Evolutionary conservation across 495 filamentous ascomycete species (phyloP), one percentile per base, ranked within the genome.

Genomic region (Tuber magnatum): DNA sequence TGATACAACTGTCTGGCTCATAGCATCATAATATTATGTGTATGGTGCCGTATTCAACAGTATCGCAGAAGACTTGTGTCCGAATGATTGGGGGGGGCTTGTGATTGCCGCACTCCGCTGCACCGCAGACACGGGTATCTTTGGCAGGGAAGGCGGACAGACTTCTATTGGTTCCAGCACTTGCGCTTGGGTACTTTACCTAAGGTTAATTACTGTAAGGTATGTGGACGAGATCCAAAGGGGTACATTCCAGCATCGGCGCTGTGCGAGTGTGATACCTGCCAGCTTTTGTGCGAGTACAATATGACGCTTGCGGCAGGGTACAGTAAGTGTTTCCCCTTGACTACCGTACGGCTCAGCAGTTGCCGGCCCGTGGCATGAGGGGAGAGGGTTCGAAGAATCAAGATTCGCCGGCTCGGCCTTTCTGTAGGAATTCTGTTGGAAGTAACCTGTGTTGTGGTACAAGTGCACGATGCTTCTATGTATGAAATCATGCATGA

Each of bases 401-500:
- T 65, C 28, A 65, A 28, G 56, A 65, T 65, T 65, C 56, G 56
- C 28, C 56, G 5, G 6, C 56, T 35, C 28, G 56, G 9, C 32
- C 56, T 65, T 65, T 65, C 56, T 65, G 56, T 28, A 65, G 56
- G 56, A 35, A 65, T 65, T 65, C 28, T 65, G 56, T 65, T 32
- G 1, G 32, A 65, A 20, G 56, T 18, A 65, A 35, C 28, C 28
- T 32, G 14, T 65, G 32, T 65, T 65, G 35, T 65, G 56, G 56
- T 65, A 35, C 28, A 65, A 28, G 56, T 65, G 32, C 28, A 65
- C 56, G 56, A 65, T 65, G 56, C 28, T 8, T 14, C 16, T 65
- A 65, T 65, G 56, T 65, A 3, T 35, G 6, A 35, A 35, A 65
- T 65, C 56, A 5, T 35, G 56, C 56, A 65, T 65, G 56, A 0